phyloP scores from a whole-genome alignment of 371 early-diverging fungal species.

The Basidiobolus meristosporus region DNA sequence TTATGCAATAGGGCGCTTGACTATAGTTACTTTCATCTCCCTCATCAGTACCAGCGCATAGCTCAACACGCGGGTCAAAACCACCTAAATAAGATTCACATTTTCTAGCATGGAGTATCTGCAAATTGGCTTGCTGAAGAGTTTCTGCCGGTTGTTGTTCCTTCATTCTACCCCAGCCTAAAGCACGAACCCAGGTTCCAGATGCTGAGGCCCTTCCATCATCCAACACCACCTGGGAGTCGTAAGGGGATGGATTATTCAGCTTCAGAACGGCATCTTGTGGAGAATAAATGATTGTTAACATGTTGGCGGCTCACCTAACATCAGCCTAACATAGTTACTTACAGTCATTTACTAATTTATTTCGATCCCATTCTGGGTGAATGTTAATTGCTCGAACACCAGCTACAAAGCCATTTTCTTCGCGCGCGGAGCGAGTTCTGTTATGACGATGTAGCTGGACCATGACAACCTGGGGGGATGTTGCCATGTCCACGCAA shows the following conservation, averaged over 20 bases:
- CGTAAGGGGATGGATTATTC: no score
- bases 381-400: not conserved
- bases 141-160: not conserved
- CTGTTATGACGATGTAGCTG: conserved; percentile 2
- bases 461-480: not conserved
- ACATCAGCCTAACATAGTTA: not conserved
- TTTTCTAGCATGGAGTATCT: not conserved
- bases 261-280: no score
- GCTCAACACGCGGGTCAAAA: not conserved
- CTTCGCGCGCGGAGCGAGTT: not conserved
- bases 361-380: not conserved
- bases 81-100: not conserved
- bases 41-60: conserved; percentile 2
- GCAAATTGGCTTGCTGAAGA: conserved; percentile 1
- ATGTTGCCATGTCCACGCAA: not conserved
- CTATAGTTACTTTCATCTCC: not conserved
- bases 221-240: not conserved
- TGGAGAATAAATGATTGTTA: no score
- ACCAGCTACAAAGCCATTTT: not conserved
- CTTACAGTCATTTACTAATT: conserved; percentile 1
- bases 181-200: not conserved
- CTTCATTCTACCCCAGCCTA: conserved; percentile 3
- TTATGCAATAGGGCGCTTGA: no score
- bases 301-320: not conserved
- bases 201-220: not conserved